Base-by-base conservation (phyloP, 345 rosid genomes). In the Bruguiera gymnorhiza region DNA sequence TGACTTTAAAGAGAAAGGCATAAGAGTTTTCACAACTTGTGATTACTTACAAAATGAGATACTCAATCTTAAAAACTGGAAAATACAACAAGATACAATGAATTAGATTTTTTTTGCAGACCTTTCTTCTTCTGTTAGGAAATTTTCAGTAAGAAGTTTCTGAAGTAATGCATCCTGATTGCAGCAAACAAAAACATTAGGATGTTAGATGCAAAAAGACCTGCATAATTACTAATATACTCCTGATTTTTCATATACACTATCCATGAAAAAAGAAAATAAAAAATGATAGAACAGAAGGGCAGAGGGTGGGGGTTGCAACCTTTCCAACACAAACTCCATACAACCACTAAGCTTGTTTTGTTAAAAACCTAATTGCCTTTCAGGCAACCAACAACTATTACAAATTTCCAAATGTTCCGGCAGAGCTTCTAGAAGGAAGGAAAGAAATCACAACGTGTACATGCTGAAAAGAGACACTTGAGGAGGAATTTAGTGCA, bases 81-180 rank as follows among this genome's bases (percentile, higher is more conserved):
- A 29, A 21, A 30, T 30, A 62, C 15, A 51, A 19, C 5, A 60
- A 30, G 26, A 31, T 1, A 50, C 29, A 64, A 52, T 43, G 50
- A 71, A 39, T 6, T 63, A 36, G 3, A 24, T 10, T 19, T 58
- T 43, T 60, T 68, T 11, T 11, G 52, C 51, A 31, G 24, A 89
- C 98, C 93, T 88, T 87, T 94, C 98, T 27, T 84, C 88, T 30
- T 78, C 69, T 34, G 91, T 76, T 68, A 91, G 78, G 86, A 63
- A 86, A 71, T 82, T 79, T 60, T 85, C 93, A 73, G 74, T 79
- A 56, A 88, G 74, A 76, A 91, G 96, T 78, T 88, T 87, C 67
- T 87, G 90, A 34, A 94, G 90, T 82, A 94, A 84, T 23, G 89
- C 93, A 78, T 94, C 93, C 97, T 91, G 84, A 67, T 76, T 43